Conservation (phyloP, 805 yeast genomes). For the Saturnispora ahearnii region DNA sequence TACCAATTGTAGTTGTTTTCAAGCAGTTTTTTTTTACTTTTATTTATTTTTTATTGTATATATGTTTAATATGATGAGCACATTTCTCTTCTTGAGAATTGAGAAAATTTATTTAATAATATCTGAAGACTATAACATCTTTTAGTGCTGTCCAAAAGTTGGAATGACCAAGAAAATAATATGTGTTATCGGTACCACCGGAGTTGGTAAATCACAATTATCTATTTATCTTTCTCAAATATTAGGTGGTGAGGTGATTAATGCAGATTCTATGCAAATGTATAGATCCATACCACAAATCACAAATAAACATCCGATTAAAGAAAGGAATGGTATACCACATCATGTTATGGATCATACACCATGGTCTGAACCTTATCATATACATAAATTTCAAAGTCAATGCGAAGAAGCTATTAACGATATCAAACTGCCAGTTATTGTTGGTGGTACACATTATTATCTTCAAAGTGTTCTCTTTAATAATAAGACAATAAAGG, state of each 20-base stretch:
- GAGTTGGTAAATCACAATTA: conserved; percentile 90
- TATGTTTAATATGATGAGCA: too few relatives aligned
- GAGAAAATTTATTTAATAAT: too few relatives aligned
- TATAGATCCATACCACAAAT: conserved; percentile 64
- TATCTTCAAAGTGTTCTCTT: conserved; percentile 74
- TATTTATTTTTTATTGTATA: too few relatives aligned
- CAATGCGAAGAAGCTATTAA: conserved; percentile 61
- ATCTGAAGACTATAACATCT: too few relatives aligned
- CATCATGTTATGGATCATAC: conserved; percentile 89
- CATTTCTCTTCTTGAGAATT: too few relatives aligned
- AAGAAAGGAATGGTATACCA: conserved; percentile 61
- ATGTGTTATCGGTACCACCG: conserved; percentile 69
- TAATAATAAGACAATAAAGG: conserved; percentile 49
- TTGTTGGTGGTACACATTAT: conserved; percentile 96
- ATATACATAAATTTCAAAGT: conserved; percentile 63
- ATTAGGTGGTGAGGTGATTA: conserved; percentile 80
- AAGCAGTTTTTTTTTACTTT: too few relatives aligned
- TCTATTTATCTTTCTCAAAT: conserved; percentile 70
- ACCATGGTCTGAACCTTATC: conserved; percentile 72
- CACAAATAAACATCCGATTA: conserved; percentile 85
- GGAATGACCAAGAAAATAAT: conserved; percentile 14
- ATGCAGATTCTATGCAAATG: conserved; percentile 97
- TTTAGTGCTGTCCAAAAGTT: not conserved
- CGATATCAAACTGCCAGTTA: conserved; percentile 72
- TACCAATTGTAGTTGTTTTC: not conserved